Conservation (phyloP, 257 asterid species). For the Anisodus acutangulus region DNA sequence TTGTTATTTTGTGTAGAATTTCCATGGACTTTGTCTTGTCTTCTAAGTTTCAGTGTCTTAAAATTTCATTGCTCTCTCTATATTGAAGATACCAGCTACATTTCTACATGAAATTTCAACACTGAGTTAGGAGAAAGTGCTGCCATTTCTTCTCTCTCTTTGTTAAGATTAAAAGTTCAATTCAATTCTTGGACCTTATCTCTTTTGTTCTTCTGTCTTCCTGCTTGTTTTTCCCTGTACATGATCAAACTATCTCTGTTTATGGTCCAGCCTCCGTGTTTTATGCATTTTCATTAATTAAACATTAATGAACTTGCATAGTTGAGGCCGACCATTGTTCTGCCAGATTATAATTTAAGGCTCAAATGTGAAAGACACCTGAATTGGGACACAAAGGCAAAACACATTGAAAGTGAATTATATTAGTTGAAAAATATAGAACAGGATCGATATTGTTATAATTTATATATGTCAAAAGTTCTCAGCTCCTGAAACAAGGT, state of each 20-base stretch:
- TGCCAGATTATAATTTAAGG: neutral
- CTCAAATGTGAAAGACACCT: neutral
- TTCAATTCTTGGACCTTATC: neutral
- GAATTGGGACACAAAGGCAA: neutral
- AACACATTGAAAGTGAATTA: neutral
- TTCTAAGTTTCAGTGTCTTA: neutral
- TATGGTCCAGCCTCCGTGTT: neutral
- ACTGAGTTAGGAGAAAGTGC: neutral
- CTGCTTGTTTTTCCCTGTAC: neutral
- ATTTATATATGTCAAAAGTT: neutral
- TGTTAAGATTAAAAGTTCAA: neutral
- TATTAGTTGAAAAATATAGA: constrained; percentile 7
- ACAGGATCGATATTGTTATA: neutral
- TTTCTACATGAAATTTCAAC: neutral
- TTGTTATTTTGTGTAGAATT: constrained; percentile 3
- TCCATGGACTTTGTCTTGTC: constrained; percentile 6
- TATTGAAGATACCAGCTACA: neutral
- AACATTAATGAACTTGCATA: neutral
- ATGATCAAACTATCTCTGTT: neutral
- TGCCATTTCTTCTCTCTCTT: neutral
- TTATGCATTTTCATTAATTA: neutral
- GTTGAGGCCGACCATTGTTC: neutral
- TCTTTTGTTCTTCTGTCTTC: neutral
- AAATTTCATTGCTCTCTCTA: neutral
- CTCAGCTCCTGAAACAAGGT: constrained; percentile 22